phyloP scores from a whole-genome alignment of 2,329 filamentous ascomycete species.

The Trichoderma simmonsii region DNA sequence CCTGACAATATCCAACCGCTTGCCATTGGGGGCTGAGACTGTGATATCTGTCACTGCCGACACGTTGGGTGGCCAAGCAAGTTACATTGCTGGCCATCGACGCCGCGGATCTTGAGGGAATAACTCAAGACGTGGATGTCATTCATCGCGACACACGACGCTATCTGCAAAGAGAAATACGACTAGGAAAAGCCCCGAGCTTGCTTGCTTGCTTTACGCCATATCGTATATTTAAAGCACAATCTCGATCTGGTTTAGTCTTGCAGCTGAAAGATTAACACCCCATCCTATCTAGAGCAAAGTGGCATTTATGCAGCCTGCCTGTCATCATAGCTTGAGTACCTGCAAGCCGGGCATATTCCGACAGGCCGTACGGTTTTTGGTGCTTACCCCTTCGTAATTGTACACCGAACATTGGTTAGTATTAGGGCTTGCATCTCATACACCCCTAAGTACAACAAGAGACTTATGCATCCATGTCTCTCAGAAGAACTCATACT shows the following conservation, averaged over 20 bases:
- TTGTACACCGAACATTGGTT: background rate
- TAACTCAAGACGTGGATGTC: background rate
- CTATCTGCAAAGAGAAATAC: background rate
- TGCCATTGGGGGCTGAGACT: background rate
- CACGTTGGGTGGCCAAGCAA: background rate
- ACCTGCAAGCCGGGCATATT: constrained; percentile 2
- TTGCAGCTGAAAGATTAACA: background rate
- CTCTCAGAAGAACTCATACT: background rate
- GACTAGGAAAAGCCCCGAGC: background rate
- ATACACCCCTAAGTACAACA: background rate
- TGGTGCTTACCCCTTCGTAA: background rate
- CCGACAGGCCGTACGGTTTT: background rate
- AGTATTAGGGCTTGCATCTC: background rate
- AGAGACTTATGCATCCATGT: background rate
- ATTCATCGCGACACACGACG: background rate
- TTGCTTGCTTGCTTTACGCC: background rate
- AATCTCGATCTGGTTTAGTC: constrained; percentile 3
- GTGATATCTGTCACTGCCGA: background rate
- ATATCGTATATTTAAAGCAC: background rate
- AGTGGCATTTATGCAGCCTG: constrained; percentile 1
- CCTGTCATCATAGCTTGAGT: background rate
- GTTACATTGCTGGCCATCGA: background rate
- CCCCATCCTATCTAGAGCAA: background rate
- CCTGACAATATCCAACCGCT: background rate
- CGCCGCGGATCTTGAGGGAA: background rate